Evolutionary conservation across 2,329 filamentous ascomycete species (phyloP), one percentile per base, ranked within the genome.

Genomic region (Fusarium acutatum): DNA sequence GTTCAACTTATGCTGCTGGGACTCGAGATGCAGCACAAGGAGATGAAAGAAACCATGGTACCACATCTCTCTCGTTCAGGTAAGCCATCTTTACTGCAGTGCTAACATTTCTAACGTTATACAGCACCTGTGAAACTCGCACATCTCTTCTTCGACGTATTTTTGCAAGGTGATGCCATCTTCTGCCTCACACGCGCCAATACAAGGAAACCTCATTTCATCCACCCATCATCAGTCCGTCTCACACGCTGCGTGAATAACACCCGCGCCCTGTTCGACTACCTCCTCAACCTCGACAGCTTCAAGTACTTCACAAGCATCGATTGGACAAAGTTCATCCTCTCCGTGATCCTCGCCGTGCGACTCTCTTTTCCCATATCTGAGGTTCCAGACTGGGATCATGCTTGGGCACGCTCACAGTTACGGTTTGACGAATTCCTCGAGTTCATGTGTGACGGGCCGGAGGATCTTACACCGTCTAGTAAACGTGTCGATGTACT

Each of bases 301-400:
- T 69, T 71, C 6, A 73, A 78, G 22, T 78, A 86, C 54, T 84
- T 88, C 71, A 80, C 81, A 52, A 78, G 80, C 34, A 78, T 81
- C 20, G 85, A 88, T 74, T 86, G 85, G 84, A 76, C 78, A 47
- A 82, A 81, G 34, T 76, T 88, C 57, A 82, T 88, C 49, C 63
- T 71, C 40, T 61, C 74, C 50, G 75, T 85, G 40, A 83, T 88
- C 53, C 64, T 88, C 9, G 83, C 82, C 22, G 83, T 86, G 53
- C 83, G 85, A 3, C 77, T 88, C 35, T 87, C 85, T 7, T 86
- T 89, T 47, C 83, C 85, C 0, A 32, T 87, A 17, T 64, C 80
- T 0, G 74, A 79, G 1, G 83, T 81, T 20, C 81, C 83, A 1
- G 81, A 75, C 9, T 82, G 80, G 63, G 79, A 83, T 57, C 78